These are phyloP conservation scores for Kwoniella botswanensis DNA, from an alignment of 768 basidiomycete species.

Conservation along the genomic window DNA sequence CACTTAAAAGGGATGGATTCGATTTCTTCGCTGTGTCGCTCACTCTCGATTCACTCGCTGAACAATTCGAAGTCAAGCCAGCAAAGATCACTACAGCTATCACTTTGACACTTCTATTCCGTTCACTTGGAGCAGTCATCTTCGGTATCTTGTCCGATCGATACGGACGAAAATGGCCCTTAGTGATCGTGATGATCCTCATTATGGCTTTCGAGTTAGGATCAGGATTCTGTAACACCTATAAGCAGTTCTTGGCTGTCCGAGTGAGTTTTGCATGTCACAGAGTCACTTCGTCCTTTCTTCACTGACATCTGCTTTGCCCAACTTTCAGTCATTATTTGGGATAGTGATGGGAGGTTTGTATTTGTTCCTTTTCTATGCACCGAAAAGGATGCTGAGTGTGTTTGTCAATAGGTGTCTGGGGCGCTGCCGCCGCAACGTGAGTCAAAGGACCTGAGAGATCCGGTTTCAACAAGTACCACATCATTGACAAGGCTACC, in stretches of 20 bases:
- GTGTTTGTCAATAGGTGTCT: constrained; percentile 62
- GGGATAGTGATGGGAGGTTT: constrained; percentile 61
- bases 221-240: constrained; percentile 79
- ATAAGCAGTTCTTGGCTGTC: constrained; percentile 76
- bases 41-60: constrained; percentile 52
- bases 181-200: constrained; percentile 63
- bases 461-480: not conserved
- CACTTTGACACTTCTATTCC: constrained; percentile 90
- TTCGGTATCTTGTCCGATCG: constrained; percentile 88
- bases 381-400: not conserved
- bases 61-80: constrained; percentile 50
- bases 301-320: constrained; percentile 54
- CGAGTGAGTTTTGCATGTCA: constrained; percentile 11
- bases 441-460: constrained; percentile 7
- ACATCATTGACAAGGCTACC: not conserved
- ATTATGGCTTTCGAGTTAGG: constrained; percentile 76
- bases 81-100: constrained; percentile 62
- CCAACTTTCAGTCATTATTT: constrained; percentile 65
- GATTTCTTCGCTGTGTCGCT: constrained; percentile 76
- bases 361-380: not conserved
- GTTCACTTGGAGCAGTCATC: constrained; percentile 69
- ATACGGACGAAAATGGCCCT: constrained; percentile 91
- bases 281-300: not conserved
- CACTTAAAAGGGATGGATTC: constrained; percentile 66
- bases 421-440: constrained; percentile 72